A percentile compares a stretch with the other conserved stretches of the same genome.
Evolutionary conservation across 108 stramenopile genomes (phyloP).

Genomic region (Skeletonema potamos): DNA sequence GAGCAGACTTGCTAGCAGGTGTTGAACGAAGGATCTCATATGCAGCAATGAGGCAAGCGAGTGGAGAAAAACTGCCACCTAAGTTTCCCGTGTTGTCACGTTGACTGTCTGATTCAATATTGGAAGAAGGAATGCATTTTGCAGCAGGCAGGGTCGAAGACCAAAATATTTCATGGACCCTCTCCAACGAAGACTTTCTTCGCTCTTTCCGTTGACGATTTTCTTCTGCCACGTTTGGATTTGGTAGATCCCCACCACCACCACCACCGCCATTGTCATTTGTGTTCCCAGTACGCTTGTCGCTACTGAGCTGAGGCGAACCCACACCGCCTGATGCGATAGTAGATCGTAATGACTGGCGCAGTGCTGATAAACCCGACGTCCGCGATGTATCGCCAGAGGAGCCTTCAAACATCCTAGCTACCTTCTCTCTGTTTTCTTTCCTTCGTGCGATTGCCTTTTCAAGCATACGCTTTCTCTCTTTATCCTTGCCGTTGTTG

Average conservation of each 20-base stretch:
- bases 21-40: constrained; percentile 36
- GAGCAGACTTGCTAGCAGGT: constrained; percentile 8
- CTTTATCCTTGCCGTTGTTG: background rate
- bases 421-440: background rate
- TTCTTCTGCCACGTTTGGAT: constrained; percentile 10
- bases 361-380: constrained; percentile 8
- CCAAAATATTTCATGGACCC: constrained; percentile 41
- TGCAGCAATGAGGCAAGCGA: constrained; percentile 40
- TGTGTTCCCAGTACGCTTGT: background rate
- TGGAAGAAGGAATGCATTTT: constrained; percentile 11
- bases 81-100: background rate
- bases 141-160: constrained; percentile 37
- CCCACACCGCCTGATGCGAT: constrained; percentile 4
- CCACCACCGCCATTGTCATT: background rate
- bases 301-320: constrained; percentile 1
- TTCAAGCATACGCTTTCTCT: background rate
- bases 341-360: constrained; percentile 25
- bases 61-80: constrained; percentile 23
- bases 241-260: background rate
- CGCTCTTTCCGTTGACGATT: constrained; percentile 27
- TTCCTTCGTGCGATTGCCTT: background rate
- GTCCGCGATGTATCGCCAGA: constrained; percentile 13
- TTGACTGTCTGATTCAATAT: background rate
- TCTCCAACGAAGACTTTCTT: constrained; percentile 24
- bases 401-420: background rate